Evolutionary conservation across 106 monocot species (phyloP), one percentile per base, ranked within the genome.

Genomic region (Dendrobium huoshanense): DNA sequence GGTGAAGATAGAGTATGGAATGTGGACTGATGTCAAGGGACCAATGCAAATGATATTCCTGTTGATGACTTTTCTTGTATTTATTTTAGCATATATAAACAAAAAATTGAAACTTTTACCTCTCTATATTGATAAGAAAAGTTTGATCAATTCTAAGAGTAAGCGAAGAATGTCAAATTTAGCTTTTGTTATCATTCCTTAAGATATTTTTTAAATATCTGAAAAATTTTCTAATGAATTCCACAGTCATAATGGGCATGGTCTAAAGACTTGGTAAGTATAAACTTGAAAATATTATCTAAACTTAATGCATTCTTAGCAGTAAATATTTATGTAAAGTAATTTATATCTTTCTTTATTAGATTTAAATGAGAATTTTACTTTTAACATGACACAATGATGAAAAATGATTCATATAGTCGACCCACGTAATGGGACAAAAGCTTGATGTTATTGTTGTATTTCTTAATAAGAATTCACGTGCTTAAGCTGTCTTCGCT

Each of bases 1-100:
- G 91, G 27, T 27, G 27, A 93, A 87, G 95, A 95, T 84, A 86
- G 91, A 78, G 88, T 95, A 11, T 95, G 95, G 95, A 64, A 27
- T 72, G 86, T 49, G 67, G 84, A 84, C 55, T 80, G 73, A n/a
- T n/a, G n/a, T 31, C 78, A 75, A 73, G 77, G 81, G 59, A 78
- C 49, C 15, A 80, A 64, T 41, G 77, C 80, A 22, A 49, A 42
- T 72, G 85, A 83, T 54, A 84, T 95, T 80, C 82, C 85, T 27
- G 79, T 78, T 43, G 94, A 31, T 31, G 31, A 94, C 85, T 87
- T 82, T 73, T 87, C 88, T 20, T 90, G 88, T 59, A 80, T 92
- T 51, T 92, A 92, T 75, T 86, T 96, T 37, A 77, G 77, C 33
- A 83, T 27, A 0, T 27, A 27, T 86, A 75, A 83, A 89, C 42